These are phyloP conservation scores for Aureobasidium sp. DNA, from an alignment of 2,329 filamentous ascomycete genomes.

Conservation along the genomic window DNA sequence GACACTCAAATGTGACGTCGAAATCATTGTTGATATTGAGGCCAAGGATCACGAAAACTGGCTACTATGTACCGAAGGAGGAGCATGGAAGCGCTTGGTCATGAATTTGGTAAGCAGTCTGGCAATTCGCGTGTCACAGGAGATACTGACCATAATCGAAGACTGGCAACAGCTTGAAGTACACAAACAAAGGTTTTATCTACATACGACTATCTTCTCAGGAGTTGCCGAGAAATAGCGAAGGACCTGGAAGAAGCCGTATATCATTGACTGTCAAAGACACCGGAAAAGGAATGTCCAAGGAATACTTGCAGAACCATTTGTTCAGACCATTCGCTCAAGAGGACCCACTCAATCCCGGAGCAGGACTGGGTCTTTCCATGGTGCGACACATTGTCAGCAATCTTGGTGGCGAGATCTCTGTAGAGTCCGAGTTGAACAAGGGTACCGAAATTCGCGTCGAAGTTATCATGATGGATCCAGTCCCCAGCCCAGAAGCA, in stretches of 20 bases:
- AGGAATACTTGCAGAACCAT: constrained; percentile 23
- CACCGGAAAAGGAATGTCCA: constrained; percentile 29
- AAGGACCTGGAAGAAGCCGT: neutral
- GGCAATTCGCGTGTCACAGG: too few species aligned
- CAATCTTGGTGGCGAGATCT: constrained; percentile 24
- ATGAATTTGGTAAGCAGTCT: constrained; percentile 19
- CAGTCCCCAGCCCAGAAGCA: constrained; percentile 2
- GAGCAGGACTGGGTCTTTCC: constrained; percentile 29
- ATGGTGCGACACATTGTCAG: constrained; percentile 27
- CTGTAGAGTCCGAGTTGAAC: constrained; percentile 44
- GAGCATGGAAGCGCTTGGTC: constrained; percentile 29
- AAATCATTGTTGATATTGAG: constrained; percentile 39
- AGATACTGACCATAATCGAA: constrained; percentile 38
- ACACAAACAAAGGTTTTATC: constrained; percentile 37
- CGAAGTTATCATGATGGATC: constrained; percentile 35
- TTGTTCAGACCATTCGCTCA: constrained; percentile 28
- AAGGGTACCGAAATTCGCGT: constrained; percentile 50
- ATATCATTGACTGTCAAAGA: constrained; percentile 20
- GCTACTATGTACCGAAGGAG: constrained; percentile 36
- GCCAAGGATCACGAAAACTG: constrained; percentile 30
- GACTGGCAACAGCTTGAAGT: constrained; percentile 43
- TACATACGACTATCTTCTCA: constrained; percentile 22
- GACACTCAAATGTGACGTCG: constrained; percentile 19
- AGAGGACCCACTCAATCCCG: constrained; percentile 25
- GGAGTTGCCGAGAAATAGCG: neutral